These are phyloP conservation scores for Debaryomyces coudertii DNA, from an alignment of 1,139 yeast genomes.

Conservation along the genomic window DNA sequence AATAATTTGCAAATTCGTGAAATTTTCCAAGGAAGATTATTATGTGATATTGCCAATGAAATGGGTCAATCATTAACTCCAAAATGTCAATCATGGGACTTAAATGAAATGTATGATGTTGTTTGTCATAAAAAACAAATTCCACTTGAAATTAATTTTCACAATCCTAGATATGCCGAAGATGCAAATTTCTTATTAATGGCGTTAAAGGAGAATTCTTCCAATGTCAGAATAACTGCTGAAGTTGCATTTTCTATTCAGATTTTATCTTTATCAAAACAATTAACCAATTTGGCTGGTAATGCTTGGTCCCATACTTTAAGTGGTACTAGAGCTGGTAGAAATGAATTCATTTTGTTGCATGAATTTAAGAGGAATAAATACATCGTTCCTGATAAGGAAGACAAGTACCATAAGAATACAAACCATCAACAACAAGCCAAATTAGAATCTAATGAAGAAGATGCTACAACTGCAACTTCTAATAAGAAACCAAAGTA, in stretches of 20 bases:
- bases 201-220: constrained; percentile 71
- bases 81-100: constrained; percentile 96
- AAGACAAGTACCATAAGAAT: constrained; percentile 52
- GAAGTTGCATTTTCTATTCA: constrained; percentile 82
- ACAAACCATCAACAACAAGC: constrained; percentile 43
- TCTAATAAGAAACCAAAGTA: constrained; percentile 79
- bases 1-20: constrained; percentile 63
- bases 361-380: constrained; percentile 88
- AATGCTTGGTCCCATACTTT: constrained; percentile 97
- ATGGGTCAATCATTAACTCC: constrained; percentile 91
- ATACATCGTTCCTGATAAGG: constrained; percentile 89
- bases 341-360: constrained; percentile 89
- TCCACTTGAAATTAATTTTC: constrained; percentile 73
- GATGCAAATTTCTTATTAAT: constrained; percentile 69
- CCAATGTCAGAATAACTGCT: constrained; percentile 72
- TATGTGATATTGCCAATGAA: constrained; percentile 93
- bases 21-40: constrained; percentile 79
- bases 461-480: constrained; percentile 50
- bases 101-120: constrained; percentile 86
- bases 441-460: constrained; percentile 43
- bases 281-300: constrained; percentile 92
- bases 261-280: constrained; percentile 85
- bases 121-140: constrained; percentile 64
- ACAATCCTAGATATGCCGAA: constrained; percentile 65
- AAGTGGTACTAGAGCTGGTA: constrained; percentile 94